Base-by-base conservation (phyloP, 495 filamentous ascomycete genomes). In the Daldinia concentrica region DNA sequence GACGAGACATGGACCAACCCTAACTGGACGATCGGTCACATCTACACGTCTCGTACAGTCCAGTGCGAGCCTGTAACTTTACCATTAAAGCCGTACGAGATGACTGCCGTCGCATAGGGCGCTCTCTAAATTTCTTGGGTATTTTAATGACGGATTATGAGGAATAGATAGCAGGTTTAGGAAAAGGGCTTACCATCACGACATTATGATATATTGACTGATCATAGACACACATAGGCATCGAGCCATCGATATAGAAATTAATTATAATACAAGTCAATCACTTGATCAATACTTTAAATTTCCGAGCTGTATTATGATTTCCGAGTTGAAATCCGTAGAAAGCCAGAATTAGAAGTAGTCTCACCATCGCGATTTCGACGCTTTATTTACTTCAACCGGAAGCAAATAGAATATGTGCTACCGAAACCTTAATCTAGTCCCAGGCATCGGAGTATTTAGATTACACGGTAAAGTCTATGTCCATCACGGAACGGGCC, bases 1-100 rank as follows among this genome's bases (percentile, higher is more conserved):
- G 79, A 82, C 22, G 68, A 65, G 19, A 71, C 64, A 0, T 81
- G 70, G 68, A 55, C 72, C 69, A 83, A 84, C 73, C 76, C 78
- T 4, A 71, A 82, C 74, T 84, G 82, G 82, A 73, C 66, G 0
- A 64, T 76, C 7, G 82, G 82, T 7, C 55, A 82, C 57, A 81
- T 79, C 50, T 84, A 83, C 66, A 81, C 81, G 2, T 62, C 39
- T 48, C 75, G 80, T 8, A 59, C 61, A 24, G 74, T 83, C 45
- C 64, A 57, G 19, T 84, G 82, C 63, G 54, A 17, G 8, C 78
- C 76, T 1, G 72, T 79, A 6, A 72, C 75, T 8, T 12, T 76
- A 4, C 66, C 30, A 7, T 48, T 83, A 0, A 66, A 64, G 54
- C 78, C 81, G 6, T 66, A 74, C 26, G 58, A 79, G 67, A 73